Percentiles rank a stretch among this genome's conserved stretches.
These are phyloP conservation scores for Cladophialophora bantiana DNA, from an alignment of 2,329 filamentous ascomycete genomes.

Conservation along the genomic window DNA sequence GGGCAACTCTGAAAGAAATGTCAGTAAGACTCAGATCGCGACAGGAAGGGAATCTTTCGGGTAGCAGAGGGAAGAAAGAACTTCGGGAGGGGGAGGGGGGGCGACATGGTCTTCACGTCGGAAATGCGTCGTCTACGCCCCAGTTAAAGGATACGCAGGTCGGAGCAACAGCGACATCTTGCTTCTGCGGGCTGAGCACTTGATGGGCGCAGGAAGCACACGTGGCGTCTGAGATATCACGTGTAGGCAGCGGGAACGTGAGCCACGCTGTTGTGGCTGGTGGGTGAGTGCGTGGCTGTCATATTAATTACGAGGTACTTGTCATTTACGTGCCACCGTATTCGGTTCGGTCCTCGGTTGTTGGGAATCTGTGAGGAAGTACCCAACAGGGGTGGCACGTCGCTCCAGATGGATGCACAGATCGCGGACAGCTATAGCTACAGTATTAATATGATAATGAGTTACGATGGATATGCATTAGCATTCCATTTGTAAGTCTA, in stretches of 20 bases:
- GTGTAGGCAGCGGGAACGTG: neutral
- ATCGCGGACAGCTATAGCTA: neutral
- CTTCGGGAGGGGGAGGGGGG: neutral
- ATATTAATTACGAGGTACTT: no score
- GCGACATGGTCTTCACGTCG: slow-evolving; percentile 1
- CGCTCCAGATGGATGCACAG: neutral
- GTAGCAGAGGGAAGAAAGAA: no score
- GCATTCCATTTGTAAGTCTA: slow-evolving; percentile 35
- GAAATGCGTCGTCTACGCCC: neutral
- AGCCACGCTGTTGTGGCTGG: slow-evolving; percentile 5
- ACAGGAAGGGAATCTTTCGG: neutral
- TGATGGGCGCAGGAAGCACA: neutral
- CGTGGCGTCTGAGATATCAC: neutral
- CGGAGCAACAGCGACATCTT: neutral
- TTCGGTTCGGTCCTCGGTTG: slow-evolving; percentile 10
- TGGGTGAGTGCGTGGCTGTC: no score
- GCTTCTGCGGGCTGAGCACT: neutral
- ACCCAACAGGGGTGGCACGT: neutral
- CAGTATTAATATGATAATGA: slow-evolving; percentile 8
- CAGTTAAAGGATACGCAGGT: neutral
- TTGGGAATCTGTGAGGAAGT: slow-evolving; percentile 8
- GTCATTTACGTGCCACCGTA: slow-evolving; percentile 4
- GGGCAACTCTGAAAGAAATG: slow-evolving; percentile 1
- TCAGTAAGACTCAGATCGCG: neutral
- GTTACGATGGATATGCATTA: neutral